A percentile compares a stretch with the other conserved stretches of the same genome.
These are phyloP conservation scores for Alternaria ethzedia DNA, from an alignment of 2,329 filamentous ascomycete species.

Conservation along the genomic window DNA sequence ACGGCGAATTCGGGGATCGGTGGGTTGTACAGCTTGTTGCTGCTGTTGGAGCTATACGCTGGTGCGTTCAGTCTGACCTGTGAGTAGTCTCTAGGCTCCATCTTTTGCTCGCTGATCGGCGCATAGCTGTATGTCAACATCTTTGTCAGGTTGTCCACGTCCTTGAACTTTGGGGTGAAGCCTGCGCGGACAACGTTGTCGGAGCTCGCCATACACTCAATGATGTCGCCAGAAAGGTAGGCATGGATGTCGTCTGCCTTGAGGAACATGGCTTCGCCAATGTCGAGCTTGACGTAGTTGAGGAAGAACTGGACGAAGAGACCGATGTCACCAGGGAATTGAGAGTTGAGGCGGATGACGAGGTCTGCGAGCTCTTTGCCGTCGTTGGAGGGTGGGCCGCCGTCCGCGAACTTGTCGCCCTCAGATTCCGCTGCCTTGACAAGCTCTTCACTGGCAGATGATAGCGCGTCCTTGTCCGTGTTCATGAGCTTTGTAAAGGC, in stretches of 20 bases:
- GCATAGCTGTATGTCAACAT: conserved; percentile 97
- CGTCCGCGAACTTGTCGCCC: conserved; percentile 74
- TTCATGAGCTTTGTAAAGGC: conserved; percentile 84
- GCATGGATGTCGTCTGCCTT: conserved; percentile 97
- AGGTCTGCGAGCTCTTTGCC: conserved; percentile 78
- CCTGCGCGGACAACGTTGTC: conserved; percentile 98
- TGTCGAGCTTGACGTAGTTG: conserved; percentile 86
- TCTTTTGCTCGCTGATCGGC: conserved; percentile 93
- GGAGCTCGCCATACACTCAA: conserved; percentile 99
- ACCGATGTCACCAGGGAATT: conserved; percentile 88
- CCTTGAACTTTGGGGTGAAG: conserved; percentile 98
- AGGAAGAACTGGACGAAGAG: conserved; percentile 97
- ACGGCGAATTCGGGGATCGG: conserved; percentile 97
- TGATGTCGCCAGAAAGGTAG: conserved; percentile 90
- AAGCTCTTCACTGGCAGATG: conserved; percentile 70
- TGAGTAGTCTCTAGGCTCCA: conserved; percentile 82
- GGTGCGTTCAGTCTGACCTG: conserved; percentile 82
- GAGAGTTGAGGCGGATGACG: conserved; percentile 75
- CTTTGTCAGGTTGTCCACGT: conserved; percentile 83
- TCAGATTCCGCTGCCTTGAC: conserved; percentile 73
- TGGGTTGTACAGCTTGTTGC: conserved; percentile 82
- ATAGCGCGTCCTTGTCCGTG: conserved; percentile 70
- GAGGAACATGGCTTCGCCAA: conserved; percentile 94
- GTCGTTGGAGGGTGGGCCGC: conserved; percentile 70
- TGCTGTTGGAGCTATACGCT: conserved; percentile 79